Evolutionary conservation across 2,329 filamentous ascomycete genomes (phyloP).

Genomic region (Penicillium verrucosum): DNA sequence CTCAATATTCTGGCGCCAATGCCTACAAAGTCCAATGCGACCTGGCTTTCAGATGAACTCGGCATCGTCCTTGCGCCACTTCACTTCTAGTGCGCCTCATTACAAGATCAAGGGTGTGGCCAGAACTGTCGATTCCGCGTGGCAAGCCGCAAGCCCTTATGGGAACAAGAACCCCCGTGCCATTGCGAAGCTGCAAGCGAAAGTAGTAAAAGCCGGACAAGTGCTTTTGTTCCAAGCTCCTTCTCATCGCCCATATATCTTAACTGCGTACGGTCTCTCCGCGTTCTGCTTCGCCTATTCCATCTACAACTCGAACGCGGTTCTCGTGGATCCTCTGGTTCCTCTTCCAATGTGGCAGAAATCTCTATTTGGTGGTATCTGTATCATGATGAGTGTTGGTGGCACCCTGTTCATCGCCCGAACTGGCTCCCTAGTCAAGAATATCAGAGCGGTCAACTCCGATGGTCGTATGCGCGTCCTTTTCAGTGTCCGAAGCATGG

Average conservation of each 20-base stretch:
- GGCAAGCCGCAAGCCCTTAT: slow-evolving; percentile 12
- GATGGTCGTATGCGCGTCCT: slow-evolving; percentile 32
- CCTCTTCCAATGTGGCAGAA: slow-evolving; percentile 57
- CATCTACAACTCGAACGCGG: slow-evolving; percentile 50
- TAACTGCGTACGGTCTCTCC: slow-evolving; percentile 58
- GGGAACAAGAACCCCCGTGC: slow-evolving; percentile 10
- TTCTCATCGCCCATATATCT: slow-evolving; percentile 61
- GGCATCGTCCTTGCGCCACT: slow-evolving; percentile 27
- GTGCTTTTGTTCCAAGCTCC: slow-evolving; percentile 64
- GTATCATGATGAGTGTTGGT: slow-evolving; percentile 58
- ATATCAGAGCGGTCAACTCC: slow-evolving; percentile 52
- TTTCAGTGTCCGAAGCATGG: slow-evolving; percentile 36
- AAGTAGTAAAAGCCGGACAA: slow-evolving; percentile 29
- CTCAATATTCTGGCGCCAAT: slow-evolving; percentile 28
- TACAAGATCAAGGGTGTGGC: slow-evolving; percentile 17
- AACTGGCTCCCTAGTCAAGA: slow-evolving; percentile 56
- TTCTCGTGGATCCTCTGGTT: slow-evolving; percentile 50
- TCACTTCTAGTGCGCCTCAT: slow-evolving; percentile 29
- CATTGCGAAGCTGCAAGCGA: slow-evolving; percentile 52
- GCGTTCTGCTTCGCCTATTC: slow-evolving; percentile 54
- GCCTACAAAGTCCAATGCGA: slow-evolving; percentile 17
- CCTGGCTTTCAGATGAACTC: slow-evolving; percentile 13
- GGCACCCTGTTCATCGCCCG: slow-evolving; percentile 60
- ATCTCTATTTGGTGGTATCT: slow-evolving; percentile 56
- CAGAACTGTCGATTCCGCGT: slow-evolving; percentile 8